Percentiles rank a stretch among this genome's conserved stretches.
These are phyloP conservation scores for Epichloe typhina DNA, from an alignment of 2,329 filamentous ascomycete species.

Conservation along the genomic window DNA sequence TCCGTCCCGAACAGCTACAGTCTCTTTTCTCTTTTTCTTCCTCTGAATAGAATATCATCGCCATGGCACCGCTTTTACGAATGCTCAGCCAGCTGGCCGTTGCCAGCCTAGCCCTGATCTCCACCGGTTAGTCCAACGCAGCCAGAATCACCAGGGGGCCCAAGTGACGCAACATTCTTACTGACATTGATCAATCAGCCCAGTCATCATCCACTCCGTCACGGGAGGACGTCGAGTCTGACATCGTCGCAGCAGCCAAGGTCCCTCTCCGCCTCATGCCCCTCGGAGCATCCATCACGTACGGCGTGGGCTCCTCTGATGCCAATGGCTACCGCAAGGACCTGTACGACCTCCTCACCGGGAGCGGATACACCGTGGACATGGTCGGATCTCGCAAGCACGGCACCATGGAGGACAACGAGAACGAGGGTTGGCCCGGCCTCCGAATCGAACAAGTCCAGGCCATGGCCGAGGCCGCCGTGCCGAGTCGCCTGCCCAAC, in stretches of 20 bases:
- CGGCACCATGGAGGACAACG: slow-evolving; percentile 27
- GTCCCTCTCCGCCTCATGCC: slow-evolving; percentile 28
- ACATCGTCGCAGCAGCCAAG: slow-evolving; percentile 6
- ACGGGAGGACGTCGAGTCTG: background rate
- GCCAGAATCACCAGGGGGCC: too few species aligned
- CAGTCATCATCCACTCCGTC: background rate
- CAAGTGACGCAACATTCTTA: too few species aligned
- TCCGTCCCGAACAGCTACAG: too few species aligned
- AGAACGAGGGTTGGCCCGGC: slow-evolving; percentile 32
- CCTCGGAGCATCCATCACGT: slow-evolving; percentile 30
- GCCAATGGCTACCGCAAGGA: slow-evolving; percentile 26
- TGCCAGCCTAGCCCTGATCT: slow-evolving; percentile 14
- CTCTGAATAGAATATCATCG: background rate
- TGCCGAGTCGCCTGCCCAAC: slow-evolving; percentile 23
- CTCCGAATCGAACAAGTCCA: slow-evolving; percentile 26
- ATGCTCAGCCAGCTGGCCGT: slow-evolving; percentile 7
- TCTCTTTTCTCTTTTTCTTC: too few species aligned
- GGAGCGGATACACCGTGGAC: slow-evolving; percentile 19
- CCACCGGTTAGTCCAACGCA: slow-evolving; percentile 4
- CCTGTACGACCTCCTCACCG: slow-evolving; percentile 18
- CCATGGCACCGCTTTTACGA: slow-evolving; percentile 7
- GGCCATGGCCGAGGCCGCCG: slow-evolving; percentile 18
- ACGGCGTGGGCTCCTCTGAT: slow-evolving; percentile 21
- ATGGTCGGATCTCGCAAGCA: slow-evolving; percentile 18
- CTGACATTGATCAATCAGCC: background rate